Evolutionary conservation across 1,139 yeast genomes (phyloP).

Genomic region (Saccharomycopsis crataegensis): DNA sequence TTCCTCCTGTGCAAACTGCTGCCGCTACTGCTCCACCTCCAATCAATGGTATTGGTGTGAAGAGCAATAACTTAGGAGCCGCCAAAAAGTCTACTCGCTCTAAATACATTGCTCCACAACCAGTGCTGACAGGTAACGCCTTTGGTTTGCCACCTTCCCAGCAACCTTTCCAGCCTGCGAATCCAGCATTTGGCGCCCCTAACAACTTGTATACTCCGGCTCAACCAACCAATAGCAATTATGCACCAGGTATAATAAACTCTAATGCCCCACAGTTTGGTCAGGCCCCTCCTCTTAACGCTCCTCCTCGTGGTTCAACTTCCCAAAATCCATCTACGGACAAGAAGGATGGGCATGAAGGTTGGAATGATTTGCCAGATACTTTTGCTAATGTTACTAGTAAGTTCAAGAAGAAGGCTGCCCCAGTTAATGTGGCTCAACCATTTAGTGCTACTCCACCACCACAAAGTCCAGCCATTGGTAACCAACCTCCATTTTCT

Average conservation of each 20-base stretch:
- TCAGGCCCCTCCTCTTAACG: neutral
- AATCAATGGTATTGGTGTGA: neutral
- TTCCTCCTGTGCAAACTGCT: slow-evolving; percentile 11
- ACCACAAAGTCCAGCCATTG: slow-evolving; percentile 3
- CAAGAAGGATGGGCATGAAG: slow-evolving; percentile 60
- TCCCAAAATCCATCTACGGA: slow-evolving; percentile 30
- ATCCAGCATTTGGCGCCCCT: neutral
- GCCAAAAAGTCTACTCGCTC: neutral
- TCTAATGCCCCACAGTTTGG: neutral
- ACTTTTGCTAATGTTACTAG: slow-evolving; percentile 43
- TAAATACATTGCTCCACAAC: slow-evolving; percentile 8
- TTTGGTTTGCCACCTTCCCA: slow-evolving; percentile 18
- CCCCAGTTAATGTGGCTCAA: slow-evolving; percentile 27
- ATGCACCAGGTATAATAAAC: neutral
- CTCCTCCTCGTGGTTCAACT: slow-evolving; percentile 19
- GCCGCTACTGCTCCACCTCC: slow-evolving; percentile 20
- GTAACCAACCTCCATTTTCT: neutral
- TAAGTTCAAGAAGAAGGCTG: slow-evolving; percentile 24
- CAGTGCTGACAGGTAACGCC: neutral
- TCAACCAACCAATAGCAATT: neutral
- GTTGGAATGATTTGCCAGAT: slow-evolving; percentile 94
- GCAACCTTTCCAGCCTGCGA: slow-evolving; percentile 14
- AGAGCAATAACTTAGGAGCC: slow-evolving; percentile 1
- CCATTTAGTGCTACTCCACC: slow-evolving; percentile 21
- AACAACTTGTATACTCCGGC: neutral